These are phyloP conservation scores for Fusarium odoratissimum DNA, from an alignment of 2,329 filamentous ascomycete genomes.

Conservation along the genomic window DNA sequence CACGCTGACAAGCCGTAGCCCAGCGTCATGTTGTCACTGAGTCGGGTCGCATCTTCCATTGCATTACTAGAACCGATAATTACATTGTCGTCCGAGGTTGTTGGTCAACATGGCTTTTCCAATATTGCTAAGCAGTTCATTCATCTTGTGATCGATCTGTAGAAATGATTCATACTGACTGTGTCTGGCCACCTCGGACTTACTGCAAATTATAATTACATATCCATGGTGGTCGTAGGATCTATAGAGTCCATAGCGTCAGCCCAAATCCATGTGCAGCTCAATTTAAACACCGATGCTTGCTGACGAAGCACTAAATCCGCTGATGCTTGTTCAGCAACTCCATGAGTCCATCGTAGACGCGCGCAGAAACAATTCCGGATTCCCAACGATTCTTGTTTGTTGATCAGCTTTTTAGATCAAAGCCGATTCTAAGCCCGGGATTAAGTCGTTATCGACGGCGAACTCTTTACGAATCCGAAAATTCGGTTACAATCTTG, in stretches of 20 bases:
- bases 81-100: not conserved
- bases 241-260: not conserved
- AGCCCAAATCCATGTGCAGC: not conserved
- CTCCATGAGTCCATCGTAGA: not conserved
- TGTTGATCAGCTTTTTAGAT: not conserved
- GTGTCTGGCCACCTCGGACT: not conserved
- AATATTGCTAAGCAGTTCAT: not conserved
- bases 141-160: not conserved
- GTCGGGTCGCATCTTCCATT: not conserved
- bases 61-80: not conserved
- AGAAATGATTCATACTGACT: not conserved
- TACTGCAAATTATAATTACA: not conserved
- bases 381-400: not conserved
- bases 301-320: slow-evolving; percentile 31
- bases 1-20: not conserved
- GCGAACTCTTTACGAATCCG: not conserved
- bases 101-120: not conserved
- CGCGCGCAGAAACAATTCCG: not conserved
- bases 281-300: not conserved
- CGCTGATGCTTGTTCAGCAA: slow-evolving; percentile 11
- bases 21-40: not conserved
- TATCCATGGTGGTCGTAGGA: not conserved
- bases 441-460: not conserved
- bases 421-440: not conserved
- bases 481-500: not conserved